These are phyloP conservation scores for Aureobasidium pullulans DNA, from an alignment of 2,329 filamentous ascomycete species.

Conservation along the genomic window DNA sequence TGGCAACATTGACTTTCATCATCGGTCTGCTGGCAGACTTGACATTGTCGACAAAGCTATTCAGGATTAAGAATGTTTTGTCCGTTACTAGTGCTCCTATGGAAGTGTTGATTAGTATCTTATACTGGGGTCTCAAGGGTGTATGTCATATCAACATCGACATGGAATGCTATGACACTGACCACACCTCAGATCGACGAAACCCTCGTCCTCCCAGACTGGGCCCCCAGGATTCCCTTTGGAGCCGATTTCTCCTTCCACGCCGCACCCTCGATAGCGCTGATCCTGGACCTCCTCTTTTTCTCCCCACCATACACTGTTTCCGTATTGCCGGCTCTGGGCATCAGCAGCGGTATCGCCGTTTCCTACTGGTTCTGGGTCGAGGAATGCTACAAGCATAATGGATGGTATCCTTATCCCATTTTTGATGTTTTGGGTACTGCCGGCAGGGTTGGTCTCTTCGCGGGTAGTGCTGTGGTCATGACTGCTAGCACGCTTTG, in stretches of 20 bases:
- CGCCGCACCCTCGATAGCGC: conserved; percentile 56
- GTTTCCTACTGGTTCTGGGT: conserved; percentile 72
- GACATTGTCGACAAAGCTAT: conserved; percentile 50
- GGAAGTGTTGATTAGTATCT: conserved; percentile 60
- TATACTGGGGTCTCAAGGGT: conserved; percentile 64
- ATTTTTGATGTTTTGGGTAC: conserved; percentile 65
- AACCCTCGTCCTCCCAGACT: conserved; percentile 46
- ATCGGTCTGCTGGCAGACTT: conserved; percentile 59
- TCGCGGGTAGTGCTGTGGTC: conserved; percentile 51
- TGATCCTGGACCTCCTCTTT: conserved; percentile 58
- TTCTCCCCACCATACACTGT: conserved; percentile 68
- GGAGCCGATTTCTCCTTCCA: conserved; percentile 59
- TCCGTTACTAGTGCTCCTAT: conserved; percentile 60
- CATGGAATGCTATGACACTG: conserved; percentile 9
- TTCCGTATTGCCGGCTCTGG: conserved; percentile 51
- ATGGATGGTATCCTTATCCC: conserved; percentile 77
- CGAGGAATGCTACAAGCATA: conserved; percentile 61
- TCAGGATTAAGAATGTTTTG: conserved; percentile 59
- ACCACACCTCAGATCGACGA: conserved; percentile 34
- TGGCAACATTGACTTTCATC: conserved; percentile 54
- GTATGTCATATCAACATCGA: conserved; percentile 24
- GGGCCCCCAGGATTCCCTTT: conserved; percentile 34
- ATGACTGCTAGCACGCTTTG: conserved; percentile 64
- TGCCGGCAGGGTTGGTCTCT: conserved; percentile 59
- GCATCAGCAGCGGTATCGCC: conserved; percentile 51